phyloP scores from a whole-genome alignment of 2,329 filamentous ascomycete species.

The Cercospora zeina region DNA sequence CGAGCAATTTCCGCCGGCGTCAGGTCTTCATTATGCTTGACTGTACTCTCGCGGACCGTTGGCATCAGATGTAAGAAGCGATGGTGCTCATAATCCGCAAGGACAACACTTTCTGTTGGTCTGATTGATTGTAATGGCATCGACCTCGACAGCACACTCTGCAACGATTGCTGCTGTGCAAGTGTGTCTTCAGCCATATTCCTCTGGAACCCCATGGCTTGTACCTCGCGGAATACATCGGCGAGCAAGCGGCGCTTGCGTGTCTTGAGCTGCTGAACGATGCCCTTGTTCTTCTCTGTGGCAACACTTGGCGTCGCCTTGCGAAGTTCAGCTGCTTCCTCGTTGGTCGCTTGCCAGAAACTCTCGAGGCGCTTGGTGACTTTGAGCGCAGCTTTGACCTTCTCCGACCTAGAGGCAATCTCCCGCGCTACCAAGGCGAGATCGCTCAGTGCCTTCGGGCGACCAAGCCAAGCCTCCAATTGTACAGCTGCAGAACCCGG shows the following conservation, averaged over 20 bases:
- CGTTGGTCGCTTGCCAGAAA: slow-evolving; percentile 56
- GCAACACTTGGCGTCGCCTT: slow-evolving; percentile 79
- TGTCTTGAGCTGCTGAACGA: slow-evolving; percentile 84
- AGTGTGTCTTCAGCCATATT: slow-evolving; percentile 76
- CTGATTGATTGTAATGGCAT: slow-evolving; percentile 38
- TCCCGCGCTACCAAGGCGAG: neutral
- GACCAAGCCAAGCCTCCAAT: slow-evolving; percentile 16
- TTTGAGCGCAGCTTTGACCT: neutral
- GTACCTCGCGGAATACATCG: slow-evolving; percentile 78
- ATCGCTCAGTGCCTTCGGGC: slow-evolving; percentile 8
- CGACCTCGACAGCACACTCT: slow-evolving; percentile 64
- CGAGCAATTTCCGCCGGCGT: slow-evolving; percentile 76
- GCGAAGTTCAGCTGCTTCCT: slow-evolving; percentile 70
- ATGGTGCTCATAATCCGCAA: slow-evolving; percentile 73
- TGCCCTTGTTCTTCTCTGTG: slow-evolving; percentile 81
- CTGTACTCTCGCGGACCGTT: slow-evolving; percentile 63
- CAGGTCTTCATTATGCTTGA: slow-evolving; percentile 80
- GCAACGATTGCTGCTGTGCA: slow-evolving; percentile 69
- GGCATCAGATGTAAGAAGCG: slow-evolving; percentile 73
- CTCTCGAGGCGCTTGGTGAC: slow-evolving; percentile 20
- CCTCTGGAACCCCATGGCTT: slow-evolving; percentile 84
- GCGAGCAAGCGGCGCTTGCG: slow-evolving; percentile 88
- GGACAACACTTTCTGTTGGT: neutral
- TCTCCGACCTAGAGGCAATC: neutral
- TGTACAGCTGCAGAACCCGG: neutral